Evolutionary conservation across 2,329 filamentous ascomycete species (phyloP).

Genomic region (Ceratocystis cacaofunesta): DNA sequence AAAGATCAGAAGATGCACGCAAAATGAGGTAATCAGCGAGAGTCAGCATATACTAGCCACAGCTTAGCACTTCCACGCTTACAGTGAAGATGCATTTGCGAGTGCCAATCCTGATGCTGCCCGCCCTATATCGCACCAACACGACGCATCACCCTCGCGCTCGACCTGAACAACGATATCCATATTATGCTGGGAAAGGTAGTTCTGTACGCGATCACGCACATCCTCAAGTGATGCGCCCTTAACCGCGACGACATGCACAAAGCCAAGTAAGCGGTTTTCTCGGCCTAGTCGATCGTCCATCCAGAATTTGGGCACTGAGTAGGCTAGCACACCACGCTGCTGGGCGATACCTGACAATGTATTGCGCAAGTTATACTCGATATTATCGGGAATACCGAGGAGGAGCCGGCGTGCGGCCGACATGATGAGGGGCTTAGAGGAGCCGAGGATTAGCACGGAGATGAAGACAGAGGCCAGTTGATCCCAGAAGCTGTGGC

Average conservation of each 20-base stretch:
- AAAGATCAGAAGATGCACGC: background rate
- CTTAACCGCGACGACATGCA: constrained; percentile 66
- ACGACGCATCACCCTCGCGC: constrained; percentile 55
- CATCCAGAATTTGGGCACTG: constrained; percentile 83
- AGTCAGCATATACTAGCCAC: background rate
- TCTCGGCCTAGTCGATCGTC: constrained; percentile 42
- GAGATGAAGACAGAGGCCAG: constrained; percentile 89
- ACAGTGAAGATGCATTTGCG: background rate
- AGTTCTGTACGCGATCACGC: constrained; percentile 56
- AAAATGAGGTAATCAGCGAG: background rate
- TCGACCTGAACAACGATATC: constrained; percentile 82
- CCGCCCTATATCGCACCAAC: constrained; percentile 41
- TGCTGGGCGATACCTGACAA: constrained; percentile 70
- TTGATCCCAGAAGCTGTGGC: constrained; percentile 90
- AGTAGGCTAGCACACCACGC: constrained; percentile 71
- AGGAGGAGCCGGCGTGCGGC: constrained; percentile 73
- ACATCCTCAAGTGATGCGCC: constrained; percentile 70
- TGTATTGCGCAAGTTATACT: constrained; percentile 77
- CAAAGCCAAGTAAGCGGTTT: constrained; percentile 58
- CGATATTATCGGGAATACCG: constrained; percentile 67
- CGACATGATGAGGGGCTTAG: constrained; percentile 72
- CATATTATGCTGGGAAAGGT: constrained; percentile 55
- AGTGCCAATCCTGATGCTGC: background rate
- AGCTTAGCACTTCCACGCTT: too few species aligned
- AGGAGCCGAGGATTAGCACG: constrained; percentile 80